Percentiles rank a stretch among this genome's conserved stretches.
phyloP scores from a whole-genome alignment of 768 basidiomycete species.

The Pholiota microspora region DNA sequence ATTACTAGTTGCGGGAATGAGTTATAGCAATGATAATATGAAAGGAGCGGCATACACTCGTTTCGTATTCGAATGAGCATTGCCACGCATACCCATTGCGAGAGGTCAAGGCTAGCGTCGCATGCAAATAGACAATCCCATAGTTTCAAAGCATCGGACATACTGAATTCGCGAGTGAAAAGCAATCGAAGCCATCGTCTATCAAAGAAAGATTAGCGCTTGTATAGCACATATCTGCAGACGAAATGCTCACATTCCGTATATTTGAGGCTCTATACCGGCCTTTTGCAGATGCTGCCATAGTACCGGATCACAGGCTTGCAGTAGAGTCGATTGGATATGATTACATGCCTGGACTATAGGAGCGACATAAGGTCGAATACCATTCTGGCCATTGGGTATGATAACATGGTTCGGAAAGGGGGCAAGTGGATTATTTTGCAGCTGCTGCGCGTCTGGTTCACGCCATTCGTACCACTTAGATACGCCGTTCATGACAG shows the following conservation, averaged over 20 bases:
- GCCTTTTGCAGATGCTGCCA: constrained; percentile 72
- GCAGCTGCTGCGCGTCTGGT: constrained; percentile 21
- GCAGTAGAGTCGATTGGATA: constrained; percentile 73
- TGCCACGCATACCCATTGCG: constrained; percentile 87
- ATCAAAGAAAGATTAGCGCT: constrained; percentile 8
- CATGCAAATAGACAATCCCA: constrained; percentile 97
- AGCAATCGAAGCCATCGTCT: constrained; percentile 94
- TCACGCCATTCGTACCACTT: constrained; percentile 78
- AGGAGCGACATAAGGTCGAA: constrained; percentile 74
- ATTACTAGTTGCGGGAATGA: constrained; percentile 54
- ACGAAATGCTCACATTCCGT: constrained; percentile 74
- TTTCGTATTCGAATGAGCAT: constrained; percentile 96
- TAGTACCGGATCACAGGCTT: constrained; percentile 76
- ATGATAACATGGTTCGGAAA: constrained; percentile 45
- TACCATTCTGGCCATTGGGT: constrained; percentile 42
- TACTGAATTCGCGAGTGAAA: constrained; percentile 88
- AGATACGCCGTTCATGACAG: constrained; percentile 77
- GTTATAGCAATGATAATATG: constrained; percentile 13
- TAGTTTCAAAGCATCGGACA: constrained; percentile 78
- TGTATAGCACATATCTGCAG: constrained; percentile 1
- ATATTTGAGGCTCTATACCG: constrained; percentile 94
- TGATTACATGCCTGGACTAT: constrained; percentile 82
- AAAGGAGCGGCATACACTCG: constrained; percentile 56
- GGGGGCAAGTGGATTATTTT: constrained; percentile 25
- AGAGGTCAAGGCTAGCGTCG: constrained; percentile 74